Evolutionary conservation across 352 stramenopile genomes (phyloP).

Genomic region (Elongisporangium prolatum): DNA sequence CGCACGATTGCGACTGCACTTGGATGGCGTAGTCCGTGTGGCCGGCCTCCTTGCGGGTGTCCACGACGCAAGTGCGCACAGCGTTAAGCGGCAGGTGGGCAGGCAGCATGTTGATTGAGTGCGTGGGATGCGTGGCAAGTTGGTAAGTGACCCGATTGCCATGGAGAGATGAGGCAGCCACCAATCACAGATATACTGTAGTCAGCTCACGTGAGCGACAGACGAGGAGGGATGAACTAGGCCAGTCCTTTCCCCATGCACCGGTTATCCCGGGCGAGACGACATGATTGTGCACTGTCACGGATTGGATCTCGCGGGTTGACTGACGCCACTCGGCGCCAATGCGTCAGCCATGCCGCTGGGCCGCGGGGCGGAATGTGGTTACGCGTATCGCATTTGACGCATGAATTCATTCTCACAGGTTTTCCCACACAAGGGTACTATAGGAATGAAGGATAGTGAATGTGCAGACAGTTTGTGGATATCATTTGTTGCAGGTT

Average conservation of each 20-base stretch:
- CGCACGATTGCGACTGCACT: slow-evolving; percentile 56
- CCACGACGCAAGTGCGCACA: slow-evolving; percentile 59
- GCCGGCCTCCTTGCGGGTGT: slow-evolving; percentile 64
- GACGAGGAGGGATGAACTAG: background rate
- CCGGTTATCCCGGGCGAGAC: background rate
- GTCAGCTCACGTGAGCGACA: background rate
- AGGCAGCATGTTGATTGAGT: slow-evolving; percentile 23
- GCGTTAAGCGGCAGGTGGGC: slow-evolving; percentile 36
- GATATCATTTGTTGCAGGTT: background rate
- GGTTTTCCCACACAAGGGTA: background rate
- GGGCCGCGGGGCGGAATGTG: background rate
- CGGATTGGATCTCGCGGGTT: background rate
- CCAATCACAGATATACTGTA: background rate
- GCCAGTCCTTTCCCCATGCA: background rate
- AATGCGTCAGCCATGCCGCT: background rate
- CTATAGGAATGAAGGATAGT: background rate
- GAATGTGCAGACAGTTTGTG: background rate
- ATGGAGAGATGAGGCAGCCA: background rate
- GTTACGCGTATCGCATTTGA: background rate
- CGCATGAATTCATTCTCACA: background rate
- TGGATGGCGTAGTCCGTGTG: slow-evolving; percentile 87
- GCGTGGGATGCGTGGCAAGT: background rate
- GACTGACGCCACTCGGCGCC: background rate
- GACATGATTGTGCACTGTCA: background rate
- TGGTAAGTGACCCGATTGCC: background rate